Base-by-base conservation (phyloP, 1,139 yeast genomes). In the Lodderomyces parapsilosis region DNA sequence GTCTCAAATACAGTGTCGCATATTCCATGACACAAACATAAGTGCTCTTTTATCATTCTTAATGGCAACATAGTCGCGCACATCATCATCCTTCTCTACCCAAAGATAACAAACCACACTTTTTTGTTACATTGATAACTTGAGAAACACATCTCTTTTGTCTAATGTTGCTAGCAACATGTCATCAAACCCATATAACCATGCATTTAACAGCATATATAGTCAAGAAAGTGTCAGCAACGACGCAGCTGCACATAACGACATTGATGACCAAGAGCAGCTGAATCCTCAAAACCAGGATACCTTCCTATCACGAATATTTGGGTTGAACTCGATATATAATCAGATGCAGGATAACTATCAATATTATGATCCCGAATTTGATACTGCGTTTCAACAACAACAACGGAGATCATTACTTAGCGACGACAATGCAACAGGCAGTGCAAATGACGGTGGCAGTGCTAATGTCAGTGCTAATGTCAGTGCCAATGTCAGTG, bases 291-390 rank as follows among this genome's bases (percentile, higher is more conserved):
- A 38, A 14, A 23, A 39, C 17, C 37, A 39, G 18, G 81, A 77
- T 51, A 79, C 83, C 8, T 79, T 79, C 51, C 66, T 79, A 46
- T 77, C 82, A 15, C 63, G 83, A 35, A 80, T 79, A 34, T 77
- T 79, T 55, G 83, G 82, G 2, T 61, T 76, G 42, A 76, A 76
- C 50, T 76, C 82, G 10, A 67, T 74, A 22, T 74, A 64, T 58
- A 68, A 64, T 55, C 79, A 62, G 54, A 62, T 64, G 27, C 63
- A 66, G 36, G 71, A 68, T 30, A 68, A 66, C 47, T 65, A 68
- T 51, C 71, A 62, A 34, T 68, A 63, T 53, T 68, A 67, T 39
- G 74, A 66, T 48, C 72, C 71, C 33, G 71, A 68, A 34, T 58
- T 56, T 39, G 65, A 63, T 39, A 51, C 50, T 36, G 36, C 46